Evolutionary conservation across 306 rosid genomes (phyloP).

Genomic region (Begonia fuchsioides): DNA sequence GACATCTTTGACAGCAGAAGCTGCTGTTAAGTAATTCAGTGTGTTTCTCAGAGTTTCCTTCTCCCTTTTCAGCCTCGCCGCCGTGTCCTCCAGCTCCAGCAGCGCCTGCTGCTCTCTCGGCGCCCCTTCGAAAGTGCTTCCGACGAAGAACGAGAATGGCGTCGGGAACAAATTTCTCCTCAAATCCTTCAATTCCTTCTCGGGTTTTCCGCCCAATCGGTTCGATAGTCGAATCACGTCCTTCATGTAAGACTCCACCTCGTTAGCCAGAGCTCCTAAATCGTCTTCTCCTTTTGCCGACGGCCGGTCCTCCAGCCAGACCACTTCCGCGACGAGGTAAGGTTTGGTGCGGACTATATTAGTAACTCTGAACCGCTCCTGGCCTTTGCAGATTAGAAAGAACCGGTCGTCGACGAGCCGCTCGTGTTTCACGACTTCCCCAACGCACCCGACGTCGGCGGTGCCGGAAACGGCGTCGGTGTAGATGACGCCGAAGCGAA

Average conservation of each 20-base stretch:
- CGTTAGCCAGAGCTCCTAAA: conserved; percentile 48
- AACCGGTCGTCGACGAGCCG: conserved; percentile 87
- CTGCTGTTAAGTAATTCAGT: conserved; percentile 87
- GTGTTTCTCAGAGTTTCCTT: conserved; percentile 84
- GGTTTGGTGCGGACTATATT: conserved; percentile 71
- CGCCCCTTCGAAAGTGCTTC: conserved; percentile 95
- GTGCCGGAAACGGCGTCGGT: conserved; percentile 66
- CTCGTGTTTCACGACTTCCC: conserved; percentile 94
- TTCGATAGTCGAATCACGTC: conserved; percentile 88
- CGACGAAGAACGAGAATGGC: conserved; percentile 90
- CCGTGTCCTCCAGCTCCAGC: conserved; percentile 89
- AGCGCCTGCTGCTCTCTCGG: conserved; percentile 96
- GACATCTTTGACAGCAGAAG: conserved; percentile 91
- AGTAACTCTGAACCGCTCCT: conserved; percentile 77
- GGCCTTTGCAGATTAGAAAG: conserved; percentile 90
- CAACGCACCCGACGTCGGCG: conserved; percentile 84
- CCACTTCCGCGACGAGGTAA: conserved; percentile 74
- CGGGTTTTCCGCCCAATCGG: conserved; percentile 78
- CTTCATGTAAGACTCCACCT: conserved; percentile 80
- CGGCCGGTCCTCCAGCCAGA: conserved; percentile 93
- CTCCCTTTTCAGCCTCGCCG: conserved; percentile 69
- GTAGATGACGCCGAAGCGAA: conserved; percentile 90
- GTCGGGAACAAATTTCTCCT: conserved; percentile 81
- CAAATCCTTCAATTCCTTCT: conserved; percentile 88
- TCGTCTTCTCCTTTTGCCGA: conserved; percentile 50